Conservation (phyloP, 441 rosid genomes). For the Dalechampia spathulata region DNA sequence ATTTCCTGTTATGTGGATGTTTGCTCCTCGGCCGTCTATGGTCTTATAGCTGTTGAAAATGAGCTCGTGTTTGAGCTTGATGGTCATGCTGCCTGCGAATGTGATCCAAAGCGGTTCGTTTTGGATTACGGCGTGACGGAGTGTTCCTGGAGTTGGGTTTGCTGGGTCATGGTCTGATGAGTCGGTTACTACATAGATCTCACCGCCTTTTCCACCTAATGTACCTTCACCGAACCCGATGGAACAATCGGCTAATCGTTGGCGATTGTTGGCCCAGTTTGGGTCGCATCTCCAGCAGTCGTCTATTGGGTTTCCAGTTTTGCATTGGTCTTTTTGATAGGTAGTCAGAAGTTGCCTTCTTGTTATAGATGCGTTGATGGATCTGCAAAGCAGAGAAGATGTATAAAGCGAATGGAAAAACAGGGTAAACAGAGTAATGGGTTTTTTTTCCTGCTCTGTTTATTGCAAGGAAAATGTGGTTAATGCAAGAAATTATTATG, state of each 20-base stretch:
- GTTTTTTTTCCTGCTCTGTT: slow-evolving; percentile 12
- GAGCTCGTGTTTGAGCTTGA: too few species aligned
- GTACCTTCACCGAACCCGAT: slow-evolving; percentile 74
- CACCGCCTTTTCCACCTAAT: slow-evolving; percentile 70
- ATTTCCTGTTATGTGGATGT: slow-evolving; percentile 55
- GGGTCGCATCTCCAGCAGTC: slow-evolving; percentile 91
- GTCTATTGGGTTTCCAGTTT: slow-evolving; percentile 85
- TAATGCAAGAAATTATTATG: neutral
- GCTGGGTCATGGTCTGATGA: slow-evolving; percentile 65
- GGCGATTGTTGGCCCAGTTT: slow-evolving; percentile 74
- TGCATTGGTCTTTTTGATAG: slow-evolving; percentile 41
- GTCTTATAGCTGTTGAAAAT: slow-evolving; percentile 76
- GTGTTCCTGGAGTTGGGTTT: slow-evolving; percentile 77
- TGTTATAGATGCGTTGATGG: slow-evolving; percentile 52
- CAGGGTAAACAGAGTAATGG: slow-evolving; percentile 8
- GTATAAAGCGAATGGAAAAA: neutral
- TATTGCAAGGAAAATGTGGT: neutral
- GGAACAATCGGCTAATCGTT: slow-evolving; percentile 67
- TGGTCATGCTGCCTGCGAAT: slow-evolving; percentile 58
- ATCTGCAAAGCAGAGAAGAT: slow-evolving; percentile 42
- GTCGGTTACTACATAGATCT: slow-evolving; percentile 78
- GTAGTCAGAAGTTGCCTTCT: slow-evolving; percentile 39
- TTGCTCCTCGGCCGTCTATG: slow-evolving; percentile 78
- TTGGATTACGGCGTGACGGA: slow-evolving; percentile 78
- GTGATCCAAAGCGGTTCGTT: slow-evolving; percentile 78